Conservation (phyloP, 2,329 filamentous ascomycete species). For the Raffaelea deltoideospora region DNA sequence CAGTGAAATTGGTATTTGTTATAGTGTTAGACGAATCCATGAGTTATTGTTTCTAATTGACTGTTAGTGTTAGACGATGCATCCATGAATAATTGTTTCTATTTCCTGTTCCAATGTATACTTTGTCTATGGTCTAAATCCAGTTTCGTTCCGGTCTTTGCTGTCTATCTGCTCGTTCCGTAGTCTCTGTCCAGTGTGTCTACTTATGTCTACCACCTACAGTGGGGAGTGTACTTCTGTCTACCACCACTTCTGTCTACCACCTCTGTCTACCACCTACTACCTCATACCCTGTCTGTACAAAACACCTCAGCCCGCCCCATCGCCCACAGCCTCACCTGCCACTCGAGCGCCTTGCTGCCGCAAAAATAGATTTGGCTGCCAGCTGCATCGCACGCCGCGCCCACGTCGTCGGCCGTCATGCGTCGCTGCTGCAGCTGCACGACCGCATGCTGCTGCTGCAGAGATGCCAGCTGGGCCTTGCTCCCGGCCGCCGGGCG, state of each 20-base stretch:
- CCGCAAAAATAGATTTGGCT: constrained; percentile 9
- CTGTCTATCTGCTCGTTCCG: too few relatives aligned
- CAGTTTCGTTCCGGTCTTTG: neutral
- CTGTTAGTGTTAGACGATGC: too few relatives aligned
- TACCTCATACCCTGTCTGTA: constrained; percentile 1
- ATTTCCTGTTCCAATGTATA: neutral
- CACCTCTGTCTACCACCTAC: too few relatives aligned
- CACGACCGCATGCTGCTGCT: neutral
- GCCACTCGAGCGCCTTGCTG: constrained; percentile 13
- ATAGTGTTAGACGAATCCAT: too few relatives aligned
- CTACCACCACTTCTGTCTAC: too few relatives aligned
- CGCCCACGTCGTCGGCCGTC: constrained; percentile 1
- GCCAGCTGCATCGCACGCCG: neutral
- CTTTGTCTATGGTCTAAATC: neutral
- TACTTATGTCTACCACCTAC: too few relatives aligned
- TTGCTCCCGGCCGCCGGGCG: constrained; percentile 7
- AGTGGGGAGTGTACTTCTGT: too few relatives aligned
- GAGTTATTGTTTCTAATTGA: too few relatives aligned
- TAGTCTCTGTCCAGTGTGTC: too few relatives aligned
- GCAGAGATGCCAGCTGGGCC: neutral
- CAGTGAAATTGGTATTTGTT: too few relatives aligned
- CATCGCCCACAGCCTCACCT: constrained; percentile 12
- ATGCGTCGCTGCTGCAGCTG: constrained; percentile 4
- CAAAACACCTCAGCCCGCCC: neutral
- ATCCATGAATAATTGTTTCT: too few relatives aligned